phyloP scores from a whole-genome alignment of 2,329 filamentous ascomycete genomes.

The Dactylellina leptospora region DNA sequence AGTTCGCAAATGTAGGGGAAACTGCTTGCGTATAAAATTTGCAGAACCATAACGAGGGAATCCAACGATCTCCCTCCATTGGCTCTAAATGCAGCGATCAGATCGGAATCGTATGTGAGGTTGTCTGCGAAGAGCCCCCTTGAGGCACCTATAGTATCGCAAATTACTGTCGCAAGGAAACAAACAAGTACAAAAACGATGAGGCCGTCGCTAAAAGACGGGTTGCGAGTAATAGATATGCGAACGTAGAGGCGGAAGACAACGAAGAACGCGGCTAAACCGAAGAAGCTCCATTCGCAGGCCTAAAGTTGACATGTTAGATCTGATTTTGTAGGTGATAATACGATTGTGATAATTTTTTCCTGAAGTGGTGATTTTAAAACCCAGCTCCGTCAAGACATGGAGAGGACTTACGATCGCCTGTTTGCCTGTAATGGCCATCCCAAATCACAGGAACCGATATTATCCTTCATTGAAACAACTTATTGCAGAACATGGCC shows the following conservation, averaged over 20 bases:
- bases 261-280: constrained; percentile 39
- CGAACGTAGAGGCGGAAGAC: constrained; percentile 42
- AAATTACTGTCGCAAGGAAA: constrained; percentile 39
- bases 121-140: constrained; percentile 46
- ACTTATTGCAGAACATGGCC: neutral
- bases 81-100: constrained; percentile 40
- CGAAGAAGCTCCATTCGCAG: constrained; percentile 50
- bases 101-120: constrained; percentile 48
- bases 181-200: constrained; percentile 26
- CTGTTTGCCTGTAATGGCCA: constrained; percentile 49
- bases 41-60: constrained; percentile 26
- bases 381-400: too few species aligned
- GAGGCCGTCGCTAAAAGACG: constrained; percentile 30
- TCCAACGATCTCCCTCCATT: constrained; percentile 26
- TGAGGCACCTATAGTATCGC: constrained; percentile 42
- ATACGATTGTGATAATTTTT: too few species aligned
- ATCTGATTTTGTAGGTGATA: too few species aligned
- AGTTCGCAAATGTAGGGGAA: constrained; percentile 49
- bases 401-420: constrained; percentile 27
- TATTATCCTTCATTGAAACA: constrained; percentile 34
- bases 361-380: too few species aligned
- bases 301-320: too few species aligned
- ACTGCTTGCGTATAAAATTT: constrained; percentile 44
- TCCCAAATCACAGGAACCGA: constrained; percentile 27
- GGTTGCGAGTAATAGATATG: constrained; percentile 22